Evolutionary conservation across 768 basidiomycete genomes (phyloP), one percentile per base, ranked within the genome.

Genomic region (Lactifluus subvellereus): DNA sequence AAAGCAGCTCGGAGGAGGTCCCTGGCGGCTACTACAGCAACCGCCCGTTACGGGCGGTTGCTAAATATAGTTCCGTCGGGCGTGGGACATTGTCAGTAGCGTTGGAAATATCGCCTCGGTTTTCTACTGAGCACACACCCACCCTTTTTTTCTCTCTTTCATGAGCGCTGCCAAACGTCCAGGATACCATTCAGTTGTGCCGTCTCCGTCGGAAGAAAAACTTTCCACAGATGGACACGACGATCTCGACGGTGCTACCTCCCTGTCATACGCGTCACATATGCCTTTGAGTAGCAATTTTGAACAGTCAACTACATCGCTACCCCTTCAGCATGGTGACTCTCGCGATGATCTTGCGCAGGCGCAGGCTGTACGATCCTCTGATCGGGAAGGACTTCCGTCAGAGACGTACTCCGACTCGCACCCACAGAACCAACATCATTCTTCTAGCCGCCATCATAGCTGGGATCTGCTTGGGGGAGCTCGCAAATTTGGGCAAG

Each of bases 391-490:
- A 35, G 63, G 57, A n/a, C 43, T 35, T 30, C 54, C 51, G 6
- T 32, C 45, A 4, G 20, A 35, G 13, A 43, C 37, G 5, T 58
- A 47, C 42, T 10, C 33, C 38, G 53, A 58, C 2, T 49, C 57
- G 16, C 58, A 64, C 42, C 27, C 40, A 10, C 47, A 54, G 30
- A 14, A 11, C 18, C n/a, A 22, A 2, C 32, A 47, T 2, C 42
- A 42, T 6, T 11, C 38, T 37, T 27, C 54, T 33, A 35, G 37
- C 27, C 59, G 64, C 20, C 72, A 66, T 55, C 73, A 74, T 20
- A 82, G 78, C 71, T 84, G 82, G 83, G 82, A 81, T 69, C 42
- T 82, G 51, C 72, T 81, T 18, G 75, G 71, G 58, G 81, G 81
- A 43, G 77, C 81, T 61, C 77, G 75, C 72, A 82, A 77, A 71